These are phyloP conservation scores for Eimeria acervulina DNA, from an alignment of 169 alveolate genomes.

Conservation along the genomic window DNA sequence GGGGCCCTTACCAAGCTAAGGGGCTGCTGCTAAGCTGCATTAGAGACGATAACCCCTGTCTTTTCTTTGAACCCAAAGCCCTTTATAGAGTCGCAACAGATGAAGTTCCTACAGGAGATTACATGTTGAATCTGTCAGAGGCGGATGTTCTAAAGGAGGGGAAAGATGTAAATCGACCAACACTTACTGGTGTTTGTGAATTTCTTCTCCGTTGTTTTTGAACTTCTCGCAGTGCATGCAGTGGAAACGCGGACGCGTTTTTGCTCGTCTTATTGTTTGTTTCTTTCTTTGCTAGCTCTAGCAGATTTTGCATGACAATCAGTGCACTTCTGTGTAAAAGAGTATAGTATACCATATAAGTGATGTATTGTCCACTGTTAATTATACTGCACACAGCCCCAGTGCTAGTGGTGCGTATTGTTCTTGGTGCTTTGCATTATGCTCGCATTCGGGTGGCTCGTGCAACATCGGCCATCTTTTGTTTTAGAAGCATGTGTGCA, in stretches of 20 bases:
- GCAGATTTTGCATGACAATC: too few relatives aligned
- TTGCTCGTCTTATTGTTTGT: too few relatives aligned
- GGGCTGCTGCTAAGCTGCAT: conserved; percentile 94
- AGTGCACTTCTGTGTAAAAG: too few relatives aligned
- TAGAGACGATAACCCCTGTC: conserved; percentile 94
- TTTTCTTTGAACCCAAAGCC: conserved; percentile 98
- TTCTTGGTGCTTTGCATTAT: too few relatives aligned
- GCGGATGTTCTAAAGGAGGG: conserved; percentile 97
- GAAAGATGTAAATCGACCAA: conserved; percentile 85
- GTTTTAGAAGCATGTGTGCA: background rate
- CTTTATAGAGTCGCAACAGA: conserved; percentile 97
- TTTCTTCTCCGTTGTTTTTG: background rate
- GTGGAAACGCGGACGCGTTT: too few relatives aligned
- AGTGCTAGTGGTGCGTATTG: too few relatives aligned
- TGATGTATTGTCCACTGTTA: too few relatives aligned
- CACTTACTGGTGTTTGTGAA: background rate
- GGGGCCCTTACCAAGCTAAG: conserved; percentile 98
- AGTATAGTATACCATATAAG: too few relatives aligned
- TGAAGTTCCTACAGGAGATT: conserved; percentile 95
- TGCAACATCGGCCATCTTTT: too few relatives aligned
- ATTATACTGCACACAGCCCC: too few relatives aligned
- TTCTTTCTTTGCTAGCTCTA: background rate
- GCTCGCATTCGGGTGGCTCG: too few relatives aligned
- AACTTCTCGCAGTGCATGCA: too few relatives aligned
- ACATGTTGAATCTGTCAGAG: conserved; percentile 95